Evolutionary conservation across 257 asterid genomes (phyloP), one percentile per base, ranked within the genome.

Genomic region (Forsythia suspensa): DNA sequence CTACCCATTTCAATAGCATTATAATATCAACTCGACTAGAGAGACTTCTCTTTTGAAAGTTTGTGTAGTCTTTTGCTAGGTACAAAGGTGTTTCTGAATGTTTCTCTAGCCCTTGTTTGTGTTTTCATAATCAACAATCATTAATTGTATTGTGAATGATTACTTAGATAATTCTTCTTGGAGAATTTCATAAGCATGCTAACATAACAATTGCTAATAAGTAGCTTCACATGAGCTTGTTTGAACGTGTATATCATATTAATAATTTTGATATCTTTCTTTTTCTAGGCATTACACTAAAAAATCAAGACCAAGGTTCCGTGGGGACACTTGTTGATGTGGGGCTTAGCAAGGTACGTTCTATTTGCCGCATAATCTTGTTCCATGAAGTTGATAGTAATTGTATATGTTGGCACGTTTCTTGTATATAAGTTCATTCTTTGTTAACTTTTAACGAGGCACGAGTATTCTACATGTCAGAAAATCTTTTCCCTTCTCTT

Each of bases 341-440:
- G 77, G 99, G 97, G 81, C 97, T 96, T 39, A 92, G 85, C 81
- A 96, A 89, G 98, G 99, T 94, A 88, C 66, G 3, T 12, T 77
- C 67, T 43, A 43, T 69, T 57, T 57, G 16, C 72, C 8, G 39
- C 70, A 44, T 74, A 39, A 67, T 79, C 68, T 73, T 29, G 71
- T 79, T 82, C 71, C 76, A 24, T 44, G 66, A 76, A 55, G 75
- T 52, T 29, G 43, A 24, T 13, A 8, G 65, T n/a, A 7, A 36
- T 40, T 71, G 67, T n/a, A 66, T 73, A 21, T 74, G n/a, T 74
- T 71, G 1, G 51, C 41, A 52, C 70, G 39, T 20, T 24, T 36
- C 77, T 43, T 76, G 15, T 55, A 41, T 51, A 51, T 1, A 21
- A 63, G 10, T 74, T 41, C 34, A 8, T 65, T 55, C 46, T 3